phyloP scores from a whole-genome alignment of 345 rosid genomes.

The Populus alba region DNA sequence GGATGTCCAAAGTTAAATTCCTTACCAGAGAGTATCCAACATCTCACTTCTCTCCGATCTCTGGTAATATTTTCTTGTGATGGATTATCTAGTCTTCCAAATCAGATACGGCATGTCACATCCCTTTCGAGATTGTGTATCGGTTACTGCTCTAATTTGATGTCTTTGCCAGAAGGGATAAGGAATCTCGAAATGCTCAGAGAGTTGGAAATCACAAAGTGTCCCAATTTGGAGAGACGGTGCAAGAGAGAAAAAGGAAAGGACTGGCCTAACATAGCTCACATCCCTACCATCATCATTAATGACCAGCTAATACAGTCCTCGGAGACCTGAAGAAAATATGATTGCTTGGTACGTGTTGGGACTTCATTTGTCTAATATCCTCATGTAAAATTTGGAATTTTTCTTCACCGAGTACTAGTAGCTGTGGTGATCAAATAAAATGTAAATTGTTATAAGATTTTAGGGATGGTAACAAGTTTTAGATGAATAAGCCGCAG shows the following conservation, averaged over 20 bases:
- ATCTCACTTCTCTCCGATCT: not conserved
- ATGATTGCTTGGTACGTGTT: too few relatives aligned
- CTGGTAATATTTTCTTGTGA: not conserved
- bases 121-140: not conserved
- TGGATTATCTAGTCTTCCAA: not conserved
- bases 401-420: too few relatives aligned
- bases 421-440: too few relatives aligned
- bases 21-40: not conserved
- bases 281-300: not conserved
- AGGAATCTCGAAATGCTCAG: not conserved
- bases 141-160: not conserved
- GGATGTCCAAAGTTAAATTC: not conserved
- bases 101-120: not conserved
- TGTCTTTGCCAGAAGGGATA: not conserved
- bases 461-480: too few relatives aligned
- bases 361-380: too few relatives aligned
- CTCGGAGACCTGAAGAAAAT: too few relatives aligned
- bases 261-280: not conserved
- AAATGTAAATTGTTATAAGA: too few relatives aligned
- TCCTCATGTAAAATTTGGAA: too few relatives aligned
- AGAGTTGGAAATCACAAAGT: not conserved
- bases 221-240: not conserved
- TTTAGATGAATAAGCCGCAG: too few relatives aligned
- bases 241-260: not conserved
- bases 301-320: constrained; percentile 9